Base-by-base conservation (phyloP, 1,284 basidiomycete genomes). In the Trichosporon sp. region DNA sequence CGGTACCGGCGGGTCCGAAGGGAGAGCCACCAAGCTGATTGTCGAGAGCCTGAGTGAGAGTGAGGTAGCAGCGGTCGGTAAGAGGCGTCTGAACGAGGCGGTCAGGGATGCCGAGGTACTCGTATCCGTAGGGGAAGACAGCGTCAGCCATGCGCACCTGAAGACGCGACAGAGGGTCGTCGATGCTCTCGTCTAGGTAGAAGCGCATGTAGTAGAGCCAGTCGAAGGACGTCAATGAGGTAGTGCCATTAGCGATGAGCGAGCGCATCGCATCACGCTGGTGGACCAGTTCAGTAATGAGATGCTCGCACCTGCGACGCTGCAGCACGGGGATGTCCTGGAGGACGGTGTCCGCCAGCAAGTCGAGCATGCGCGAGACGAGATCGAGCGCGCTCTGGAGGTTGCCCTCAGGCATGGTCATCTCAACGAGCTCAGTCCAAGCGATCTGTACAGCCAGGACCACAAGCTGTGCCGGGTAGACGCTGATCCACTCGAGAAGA, bases 141-240 rank as follows among this genome's bases (percentile, higher is more conserved):
- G 95, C 94, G 78, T 97, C 91, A 16, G 96, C 95, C 71, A 92
- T 91, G 65, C 86, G 87, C 67, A 97, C 89, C 9, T 85, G 82
- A 16, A 97, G 83, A 27, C 92, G 84, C 27, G 94, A 87, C 44
- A 96, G 83, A 0, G 93, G 89, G 70, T 91, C 89, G 37, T 88
- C 86, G 13, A 86, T 76, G 0, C 81, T 77, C 14, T 84, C 83
- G 73, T 96, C 88, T 54, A 96, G 85, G 78, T 99, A 98, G 83
- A 95, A 99, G 8, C 96, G 91, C 95, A 99, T 98, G 77, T 99
- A 95, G 71, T 93, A 96, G 10, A 98, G 83, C 96, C 96, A 99
- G 6, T 87, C 86, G 78, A 99, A 99, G 63, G 86, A 85, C 69
- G 86, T 87, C 64, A 86, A 81, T 66, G 89, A 87, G 1, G 81